Evolutionary conservation across 306 rosid genomes (phyloP), one percentile per base, ranked within the genome.

Genomic region (Castanopsis chinensis): DNA sequence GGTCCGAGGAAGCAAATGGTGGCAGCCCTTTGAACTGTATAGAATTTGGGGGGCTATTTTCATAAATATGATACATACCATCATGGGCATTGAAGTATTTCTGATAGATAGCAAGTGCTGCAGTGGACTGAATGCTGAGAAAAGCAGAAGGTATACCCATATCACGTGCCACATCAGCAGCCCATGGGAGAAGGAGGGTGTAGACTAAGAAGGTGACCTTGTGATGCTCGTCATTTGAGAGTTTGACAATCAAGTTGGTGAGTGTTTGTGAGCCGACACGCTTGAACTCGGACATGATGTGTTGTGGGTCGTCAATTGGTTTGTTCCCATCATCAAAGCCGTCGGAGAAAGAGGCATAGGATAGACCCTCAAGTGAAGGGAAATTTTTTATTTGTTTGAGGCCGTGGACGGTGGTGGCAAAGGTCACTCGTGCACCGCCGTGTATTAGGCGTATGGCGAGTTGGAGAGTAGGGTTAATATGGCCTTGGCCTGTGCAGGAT

Each of bases 131-230:
- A 32, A 74, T 74, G 51, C 69, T 12, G 10, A 74, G 32, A 33
- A 56, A 20, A 6, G 69, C 55, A 57, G 77, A 74, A 7, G 77
- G 77, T 4, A 74, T 56, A 23, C 69, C 28, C n/a, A 74, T 11
- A 1, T 57, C 68, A 37, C 69, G 77, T 4, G 77, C 77, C 54
- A 74, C 68, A n/a, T 33, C 52, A n/a, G 77, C 33, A 33, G 69
- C 69, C 77, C 77, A 74, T 4, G 53, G 69, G n/a, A 74, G 32
- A 52, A 74, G 69, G 5, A 74, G 0, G 49, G 17, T 10, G 17
- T 74, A 74, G 69, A 74, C 37, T 3, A 74, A 74, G 77, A 57
- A 74, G 53, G 21, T 74, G 68, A 74, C 30, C 20, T 30, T 13
- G 5, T 32, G 45, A 3, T 74, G 54, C 54, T 74, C 27, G 23